Base-by-base conservation (phyloP, 202 grass and related monocot genomes). In the Dendrocalamus latiflorus region DNA sequence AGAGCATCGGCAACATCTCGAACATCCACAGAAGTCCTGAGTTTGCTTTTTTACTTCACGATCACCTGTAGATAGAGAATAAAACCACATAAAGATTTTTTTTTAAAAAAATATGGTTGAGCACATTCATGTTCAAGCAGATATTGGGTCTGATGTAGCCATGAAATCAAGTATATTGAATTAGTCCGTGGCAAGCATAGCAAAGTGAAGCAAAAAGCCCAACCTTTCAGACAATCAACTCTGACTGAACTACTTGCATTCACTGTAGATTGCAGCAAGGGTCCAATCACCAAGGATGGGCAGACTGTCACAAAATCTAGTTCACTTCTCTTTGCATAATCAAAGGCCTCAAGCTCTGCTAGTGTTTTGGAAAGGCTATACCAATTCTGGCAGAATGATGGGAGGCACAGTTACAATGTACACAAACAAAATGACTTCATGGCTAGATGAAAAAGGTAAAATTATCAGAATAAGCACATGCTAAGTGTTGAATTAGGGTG, bases 301-400 rank as follows among this genome's bases (percentile, higher is more conserved):
- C 92, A 89, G 34, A 97, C 22, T 6, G 90, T 80, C 44, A 94
- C 86, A 9, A 97, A 66, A 14, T 94, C 75, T 4, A 93, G 65
- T 15, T 71, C 84, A 24, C 38, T 84, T 45, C 20, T 88, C 58
- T 75, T 77, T 2, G 81, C 84, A 37, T 89, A 88, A 6, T 94
- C 74, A 22, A 91, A 58, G 42, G 92, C 92, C 26, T 94, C 90
- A 24, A 17, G 72, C 81, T 98, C 95, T 37, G 92, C 90, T 4
- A 94, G 42, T 72, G 92, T 94, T 59, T 98, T 94, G 42, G 84
- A 69, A 11, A 91, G 84, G 65, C 2, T 47, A 43, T 98, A 98
- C 92, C 95, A 98, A 16, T 93, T 88, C 90, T 98, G 73, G 8
- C 18, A 86, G 66, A 60, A 44, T 6, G 5, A 56, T 41, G 3